Evolutionary conservation across 192 early-diverging fungal species (phyloP).

Genomic region (Linnemannia schmuckeri): DNA sequence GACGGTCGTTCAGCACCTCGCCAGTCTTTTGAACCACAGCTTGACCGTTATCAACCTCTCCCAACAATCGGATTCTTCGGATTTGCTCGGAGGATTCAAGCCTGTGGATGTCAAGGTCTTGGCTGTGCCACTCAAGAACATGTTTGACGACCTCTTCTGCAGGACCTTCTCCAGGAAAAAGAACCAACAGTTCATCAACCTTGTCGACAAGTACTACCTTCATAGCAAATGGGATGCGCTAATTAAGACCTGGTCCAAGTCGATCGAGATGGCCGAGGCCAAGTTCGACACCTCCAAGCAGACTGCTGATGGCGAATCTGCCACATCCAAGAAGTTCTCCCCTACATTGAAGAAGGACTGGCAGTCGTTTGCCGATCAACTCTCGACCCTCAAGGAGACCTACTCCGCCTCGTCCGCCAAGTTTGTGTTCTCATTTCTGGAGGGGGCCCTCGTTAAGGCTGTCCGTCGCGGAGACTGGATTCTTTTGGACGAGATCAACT

Average conservation of each 20-base stretch:
- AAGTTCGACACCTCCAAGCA: slow-evolving; percentile 50
- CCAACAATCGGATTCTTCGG: slow-evolving; percentile 95
- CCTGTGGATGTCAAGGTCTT: slow-evolving; percentile 89
- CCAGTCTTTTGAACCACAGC: slow-evolving; percentile 77
- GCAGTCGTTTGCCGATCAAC: slow-evolving; percentile 74
- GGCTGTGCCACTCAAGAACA: slow-evolving; percentile 83
- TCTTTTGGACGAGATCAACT: slow-evolving; percentile 96
- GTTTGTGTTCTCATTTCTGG: slow-evolving; percentile 93
- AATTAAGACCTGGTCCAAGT: slow-evolving; percentile 78
- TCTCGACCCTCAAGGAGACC: slow-evolving; percentile 82
- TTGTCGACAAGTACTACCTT: slow-evolving; percentile 77
- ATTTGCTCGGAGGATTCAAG: slow-evolving; percentile 97
- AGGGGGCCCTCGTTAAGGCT: slow-evolving; percentile 93
- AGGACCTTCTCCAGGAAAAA: slow-evolving; percentile 89
- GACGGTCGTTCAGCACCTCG: slow-evolving; percentile 93
- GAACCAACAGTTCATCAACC: slow-evolving; percentile 89
- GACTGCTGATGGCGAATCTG: slow-evolving; percentile 47
- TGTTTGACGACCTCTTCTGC: slow-evolving; percentile 89
- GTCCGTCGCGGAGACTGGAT: slow-evolving; percentile 95
- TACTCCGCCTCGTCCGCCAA: slow-evolving; percentile 68
- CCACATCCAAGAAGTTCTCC: slow-evolving; percentile 44
- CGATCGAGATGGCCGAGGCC: slow-evolving; percentile 82
- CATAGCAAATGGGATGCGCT: slow-evolving; percentile 89
- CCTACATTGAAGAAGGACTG: slow-evolving; percentile 75
- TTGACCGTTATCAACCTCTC: slow-evolving; percentile 96